A percentile compares a stretch with the other conserved stretches of the same genome.
Evolutionary conservation across 257 asterid genomes (phyloP).

Genomic region (Solanum medicagineum): DNA sequence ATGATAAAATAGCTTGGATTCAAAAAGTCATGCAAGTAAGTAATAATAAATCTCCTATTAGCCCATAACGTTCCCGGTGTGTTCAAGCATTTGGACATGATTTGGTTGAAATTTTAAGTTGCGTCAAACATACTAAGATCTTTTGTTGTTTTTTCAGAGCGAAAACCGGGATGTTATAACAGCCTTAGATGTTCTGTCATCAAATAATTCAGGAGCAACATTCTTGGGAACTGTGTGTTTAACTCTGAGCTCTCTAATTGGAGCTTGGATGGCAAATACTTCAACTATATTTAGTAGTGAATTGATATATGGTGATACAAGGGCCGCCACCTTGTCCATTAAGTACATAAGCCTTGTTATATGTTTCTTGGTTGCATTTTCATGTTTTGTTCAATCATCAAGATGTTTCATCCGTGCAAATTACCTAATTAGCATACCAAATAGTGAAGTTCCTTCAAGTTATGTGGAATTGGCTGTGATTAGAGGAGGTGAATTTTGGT

Average conservation of each 20-base stretch:
- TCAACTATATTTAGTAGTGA: slow-evolving; percentile 7
- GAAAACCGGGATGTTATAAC: not conserved
- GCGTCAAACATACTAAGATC: not conserved
- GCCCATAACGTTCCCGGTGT: not conserved
- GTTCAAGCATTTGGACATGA: not conserved
- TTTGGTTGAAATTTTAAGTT: not conserved
- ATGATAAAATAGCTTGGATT: slow-evolving; percentile 7
- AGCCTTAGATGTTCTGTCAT: slow-evolving; percentile 14
- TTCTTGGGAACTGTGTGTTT: slow-evolving; percentile 39
- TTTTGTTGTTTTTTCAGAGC: not conserved
- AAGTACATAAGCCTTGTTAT: slow-evolving; percentile 23
- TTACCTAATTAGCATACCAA: slow-evolving; percentile 42
- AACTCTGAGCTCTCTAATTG: slow-evolving; percentile 32
- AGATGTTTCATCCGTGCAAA: slow-evolving; percentile 33
- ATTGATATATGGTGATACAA: slow-evolving; percentile 32
- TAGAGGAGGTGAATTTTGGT: slow-evolving; percentile 39
- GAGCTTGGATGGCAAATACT: slow-evolving; percentile 44
- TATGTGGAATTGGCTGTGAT: slow-evolving; percentile 30
- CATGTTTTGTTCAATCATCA: slow-evolving; percentile 29
- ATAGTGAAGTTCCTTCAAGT: slow-evolving; percentile 20
- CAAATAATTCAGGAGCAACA: slow-evolving; percentile 23
- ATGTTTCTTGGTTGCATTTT: slow-evolving; percentile 36
- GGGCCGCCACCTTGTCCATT: slow-evolving; percentile 10
- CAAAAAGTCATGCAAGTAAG: not conserved
- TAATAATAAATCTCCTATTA: not conserved